Conservation (phyloP, 1,284 basidiomycete genomes). For the Ustilago crameri region DNA sequence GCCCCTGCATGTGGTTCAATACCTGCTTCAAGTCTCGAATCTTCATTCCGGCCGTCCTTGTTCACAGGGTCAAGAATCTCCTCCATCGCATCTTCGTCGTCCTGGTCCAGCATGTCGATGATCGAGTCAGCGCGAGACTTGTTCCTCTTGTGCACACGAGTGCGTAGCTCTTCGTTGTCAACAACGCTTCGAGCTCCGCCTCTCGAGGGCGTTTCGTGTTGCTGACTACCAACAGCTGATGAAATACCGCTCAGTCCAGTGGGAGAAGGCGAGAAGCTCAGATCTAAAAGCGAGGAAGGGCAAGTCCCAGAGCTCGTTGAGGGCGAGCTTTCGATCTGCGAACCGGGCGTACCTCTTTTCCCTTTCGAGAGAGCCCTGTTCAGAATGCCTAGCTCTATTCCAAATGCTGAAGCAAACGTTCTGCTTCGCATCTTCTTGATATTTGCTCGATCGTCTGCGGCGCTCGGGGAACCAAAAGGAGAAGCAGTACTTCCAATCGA, state of each 20-base stretch:
- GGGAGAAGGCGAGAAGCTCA: conserved; percentile 28
- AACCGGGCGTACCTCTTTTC: conserved; percentile 1
- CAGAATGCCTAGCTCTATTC: conserved; percentile 29
- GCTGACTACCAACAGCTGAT: neutral
- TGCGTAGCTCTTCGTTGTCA: too few species aligned
- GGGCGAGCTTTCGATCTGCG: conserved; percentile 18
- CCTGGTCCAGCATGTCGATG: conserved; percentile 20
- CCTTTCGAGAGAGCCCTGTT: conserved; percentile 8
- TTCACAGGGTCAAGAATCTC: conserved; percentile 12
- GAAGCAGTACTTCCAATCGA: neutral
- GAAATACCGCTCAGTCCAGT: neutral
- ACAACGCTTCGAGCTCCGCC: neutral
- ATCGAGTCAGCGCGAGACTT: conserved; percentile 32
- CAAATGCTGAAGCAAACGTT: conserved; percentile 39
- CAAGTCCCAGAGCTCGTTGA: conserved; percentile 22
- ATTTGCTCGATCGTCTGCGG: neutral
- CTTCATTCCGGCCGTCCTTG: too few species aligned
- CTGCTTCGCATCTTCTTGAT: conserved; percentile 34
- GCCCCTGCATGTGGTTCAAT: too few species aligned
- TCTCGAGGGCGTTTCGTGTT: conserved; percentile 6
- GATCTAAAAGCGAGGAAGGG: conserved; percentile 15
- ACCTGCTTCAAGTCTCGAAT: too few species aligned
- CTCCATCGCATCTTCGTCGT: conserved; percentile 14
- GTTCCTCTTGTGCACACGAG: conserved; percentile 12
- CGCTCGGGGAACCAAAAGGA: conserved; percentile 6